These are phyloP conservation scores for Rhizopogon vinicolor DNA, from an alignment of 768 basidiomycete species.

Conservation along the genomic window DNA sequence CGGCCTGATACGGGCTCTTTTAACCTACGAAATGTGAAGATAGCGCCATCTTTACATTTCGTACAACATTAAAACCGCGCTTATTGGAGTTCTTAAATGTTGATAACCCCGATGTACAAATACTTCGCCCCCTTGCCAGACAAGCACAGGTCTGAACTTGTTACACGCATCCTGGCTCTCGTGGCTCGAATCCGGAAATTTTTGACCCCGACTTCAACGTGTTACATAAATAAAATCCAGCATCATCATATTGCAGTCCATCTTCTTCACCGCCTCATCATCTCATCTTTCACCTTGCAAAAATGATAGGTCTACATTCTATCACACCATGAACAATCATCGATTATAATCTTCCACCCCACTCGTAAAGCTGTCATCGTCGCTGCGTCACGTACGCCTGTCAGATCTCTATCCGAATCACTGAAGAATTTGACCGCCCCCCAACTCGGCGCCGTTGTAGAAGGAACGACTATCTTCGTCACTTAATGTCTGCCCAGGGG, in stretches of 20 bases:
- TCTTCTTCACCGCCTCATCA: constrained; percentile 31
- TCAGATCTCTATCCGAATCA: constrained; percentile 90
- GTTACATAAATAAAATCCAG: constrained; percentile 10
- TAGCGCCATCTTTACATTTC: too few relatives aligned
- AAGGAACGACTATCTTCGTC: too few relatives aligned
- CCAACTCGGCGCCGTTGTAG: constrained; percentile 75
- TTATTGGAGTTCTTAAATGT: too few relatives aligned
- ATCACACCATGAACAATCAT: not conserved
- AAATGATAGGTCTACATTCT: constrained; percentile 39
- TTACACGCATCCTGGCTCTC: too few relatives aligned
- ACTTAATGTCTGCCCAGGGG: too few relatives aligned
- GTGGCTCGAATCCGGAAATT: not conserved
- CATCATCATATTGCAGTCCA: constrained; percentile 23
- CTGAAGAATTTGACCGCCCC: constrained; percentile 88
- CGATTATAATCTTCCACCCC: constrained; percentile 18
- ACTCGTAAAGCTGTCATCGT: constrained; percentile 89
- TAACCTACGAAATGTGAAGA: too few relatives aligned
- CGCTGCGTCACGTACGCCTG: constrained; percentile 89
- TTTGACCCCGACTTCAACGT: not conserved
- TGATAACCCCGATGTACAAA: too few relatives aligned
- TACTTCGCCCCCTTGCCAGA: too few relatives aligned
- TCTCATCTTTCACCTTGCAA: constrained; percentile 30
- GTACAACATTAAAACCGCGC: too few relatives aligned
- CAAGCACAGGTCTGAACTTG: too few relatives aligned
- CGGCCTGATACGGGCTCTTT: too few relatives aligned